phyloP scores from a whole-genome alignment of 169 alveolate species.

The Eimeria necatrix region DNA sequence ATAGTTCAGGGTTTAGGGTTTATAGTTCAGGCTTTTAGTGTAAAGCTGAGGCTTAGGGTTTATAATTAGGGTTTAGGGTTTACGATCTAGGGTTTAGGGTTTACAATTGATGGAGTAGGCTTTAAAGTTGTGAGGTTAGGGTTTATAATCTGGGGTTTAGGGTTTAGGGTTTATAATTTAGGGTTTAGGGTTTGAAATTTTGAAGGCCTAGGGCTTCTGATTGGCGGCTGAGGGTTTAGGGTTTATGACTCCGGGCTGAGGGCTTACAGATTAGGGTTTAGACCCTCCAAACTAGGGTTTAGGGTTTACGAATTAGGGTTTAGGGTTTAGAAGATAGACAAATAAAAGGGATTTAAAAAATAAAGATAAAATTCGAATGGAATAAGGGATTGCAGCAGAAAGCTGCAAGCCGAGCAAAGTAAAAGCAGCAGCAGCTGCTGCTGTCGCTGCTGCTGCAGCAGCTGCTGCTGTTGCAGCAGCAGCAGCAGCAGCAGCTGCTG shows the following conservation, averaged over 20 bases:
- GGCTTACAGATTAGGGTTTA: too few species aligned
- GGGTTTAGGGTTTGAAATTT: background rate
- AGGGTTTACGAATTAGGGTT: slow-evolving; percentile 7
- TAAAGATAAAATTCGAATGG: background rate
- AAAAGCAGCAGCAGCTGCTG: background rate
- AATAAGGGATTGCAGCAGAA: background rate
- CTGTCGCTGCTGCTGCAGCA: background rate
- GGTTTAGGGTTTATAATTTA: too few species aligned
- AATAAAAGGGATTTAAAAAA: background rate
- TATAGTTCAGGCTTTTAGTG: too few species aligned
- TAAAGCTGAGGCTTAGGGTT: too few species aligned
- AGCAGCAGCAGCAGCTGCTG: background rate
- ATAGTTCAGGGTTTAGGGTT: too few species aligned
- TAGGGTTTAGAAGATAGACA: background rate
- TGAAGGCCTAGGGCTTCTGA: background rate
- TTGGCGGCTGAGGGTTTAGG: background rate
- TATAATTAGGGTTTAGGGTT: too few species aligned
- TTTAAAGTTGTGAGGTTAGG: too few species aligned
- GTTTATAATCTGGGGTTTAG: too few species aligned
- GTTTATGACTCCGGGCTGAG: too few species aligned
- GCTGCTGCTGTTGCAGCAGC: slow-evolving; percentile 4
- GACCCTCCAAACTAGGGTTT: background rate
- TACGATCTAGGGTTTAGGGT: too few species aligned
- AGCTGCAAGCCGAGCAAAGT: background rate
- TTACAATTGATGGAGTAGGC: too few species aligned